Evolutionary conservation across 345 rosid species (phyloP).

Genomic region (Camelina neglecta): DNA sequence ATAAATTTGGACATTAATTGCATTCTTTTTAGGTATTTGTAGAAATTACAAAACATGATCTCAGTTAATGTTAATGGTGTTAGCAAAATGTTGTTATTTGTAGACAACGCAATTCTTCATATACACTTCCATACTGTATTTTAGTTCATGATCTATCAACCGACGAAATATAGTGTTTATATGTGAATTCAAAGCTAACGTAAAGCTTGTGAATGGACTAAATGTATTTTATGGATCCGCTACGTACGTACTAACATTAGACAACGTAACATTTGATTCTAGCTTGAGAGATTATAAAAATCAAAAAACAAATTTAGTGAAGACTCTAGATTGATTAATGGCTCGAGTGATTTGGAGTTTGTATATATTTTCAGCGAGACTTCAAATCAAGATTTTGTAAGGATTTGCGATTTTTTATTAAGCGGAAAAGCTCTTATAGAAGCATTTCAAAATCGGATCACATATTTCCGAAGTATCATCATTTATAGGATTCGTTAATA

Average conservation of each 20-base stretch:
- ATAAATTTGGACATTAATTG: conserved; percentile 20
- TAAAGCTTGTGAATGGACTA: neutral
- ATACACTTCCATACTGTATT: neutral
- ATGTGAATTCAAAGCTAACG: neutral
- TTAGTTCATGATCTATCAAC: neutral
- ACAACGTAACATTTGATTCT: neutral
- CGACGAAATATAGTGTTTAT: neutral
- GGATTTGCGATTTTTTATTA: neutral
- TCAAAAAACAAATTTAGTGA: neutral
- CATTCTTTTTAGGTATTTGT: neutral
- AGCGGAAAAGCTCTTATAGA: neutral
- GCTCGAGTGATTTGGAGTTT: neutral
- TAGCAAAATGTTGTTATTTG: neutral
- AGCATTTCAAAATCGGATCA: neutral
- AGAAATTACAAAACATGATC: neutral
- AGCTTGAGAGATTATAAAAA: neutral
- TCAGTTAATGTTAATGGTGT: neutral
- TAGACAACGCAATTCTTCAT: neutral
- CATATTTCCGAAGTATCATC: neutral
- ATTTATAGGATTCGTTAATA: neutral
- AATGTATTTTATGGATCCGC: neutral
- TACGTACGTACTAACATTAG: neutral
- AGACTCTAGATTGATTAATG: neutral
- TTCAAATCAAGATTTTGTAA: neutral
- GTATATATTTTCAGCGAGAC: neutral